Percentiles rank a stretch among this genome's conserved stretches.
Conservation (phyloP, 2,329 filamentous ascomycete genomes). For the Hawksworthiomyces lignivorus region DNA sequence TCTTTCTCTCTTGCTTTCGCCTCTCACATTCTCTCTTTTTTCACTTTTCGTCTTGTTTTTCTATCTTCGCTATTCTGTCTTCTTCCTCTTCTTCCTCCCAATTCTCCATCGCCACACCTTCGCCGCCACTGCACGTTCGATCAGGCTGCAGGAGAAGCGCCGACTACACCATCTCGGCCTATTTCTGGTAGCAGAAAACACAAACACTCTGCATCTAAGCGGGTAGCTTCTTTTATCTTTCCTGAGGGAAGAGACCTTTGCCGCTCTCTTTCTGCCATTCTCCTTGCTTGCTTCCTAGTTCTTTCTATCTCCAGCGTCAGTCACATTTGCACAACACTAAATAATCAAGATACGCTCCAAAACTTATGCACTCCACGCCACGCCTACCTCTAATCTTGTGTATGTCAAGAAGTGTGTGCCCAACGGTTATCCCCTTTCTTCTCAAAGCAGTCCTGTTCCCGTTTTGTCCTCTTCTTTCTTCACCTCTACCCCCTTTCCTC, state of each 20-base stretch:
- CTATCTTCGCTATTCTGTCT: too few relatives aligned
- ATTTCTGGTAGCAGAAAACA: constrained; percentile 1
- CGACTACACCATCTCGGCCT: constrained; percentile 19
- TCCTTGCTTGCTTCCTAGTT: background rate
- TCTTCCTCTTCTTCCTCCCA: background rate
- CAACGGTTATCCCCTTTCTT: constrained; percentile 6
- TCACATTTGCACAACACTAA: too few relatives aligned
- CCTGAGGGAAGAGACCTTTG: too few relatives aligned
- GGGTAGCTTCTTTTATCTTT: too few relatives aligned
- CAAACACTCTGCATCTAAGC: constrained; percentile 11
- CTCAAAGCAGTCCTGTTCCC: background rate
- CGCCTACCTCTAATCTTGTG: constrained; percentile 2
- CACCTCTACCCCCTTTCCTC: background rate
- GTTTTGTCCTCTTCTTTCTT: background rate
- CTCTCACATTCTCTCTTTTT: background rate
- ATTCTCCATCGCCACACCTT: background rate
- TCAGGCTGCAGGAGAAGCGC: constrained; percentile 29
- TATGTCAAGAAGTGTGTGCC: too few relatives aligned
- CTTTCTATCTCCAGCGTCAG: too few relatives aligned
- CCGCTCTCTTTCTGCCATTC: background rate
- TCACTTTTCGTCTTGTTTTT: background rate
- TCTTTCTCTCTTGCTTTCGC: background rate
- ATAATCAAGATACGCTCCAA: too few relatives aligned
- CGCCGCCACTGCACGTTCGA: constrained; percentile 14
- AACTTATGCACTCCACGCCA: constrained; percentile 5